A percentile compares a stretch with the other conserved stretches of the same genome.
Evolutionary conservation across 768 basidiomycete species (phyloP).

Genomic region (Pleurotus tuoliensis): DNA sequence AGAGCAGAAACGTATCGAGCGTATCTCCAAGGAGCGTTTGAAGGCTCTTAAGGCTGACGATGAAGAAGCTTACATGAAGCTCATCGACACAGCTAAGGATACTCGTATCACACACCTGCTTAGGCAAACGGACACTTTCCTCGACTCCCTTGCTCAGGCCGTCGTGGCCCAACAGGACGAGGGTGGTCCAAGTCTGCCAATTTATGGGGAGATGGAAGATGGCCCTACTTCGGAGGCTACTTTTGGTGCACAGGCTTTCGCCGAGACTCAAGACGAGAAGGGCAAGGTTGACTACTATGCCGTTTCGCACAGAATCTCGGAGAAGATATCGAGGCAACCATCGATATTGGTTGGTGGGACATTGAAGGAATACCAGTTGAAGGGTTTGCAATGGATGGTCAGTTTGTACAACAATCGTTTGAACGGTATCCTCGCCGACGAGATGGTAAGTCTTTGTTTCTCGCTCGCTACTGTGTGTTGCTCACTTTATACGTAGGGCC

Average conservation of each 20-base stretch:
- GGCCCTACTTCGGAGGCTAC: constrained; percentile 82
- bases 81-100: constrained; percentile 98
- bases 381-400: constrained; percentile 98
- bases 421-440: constrained; percentile 92
- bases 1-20: constrained; percentile 95
- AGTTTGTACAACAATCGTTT: constrained; percentile 94
- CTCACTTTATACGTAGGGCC: constrained; percentile 53
- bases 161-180: constrained; percentile 91
- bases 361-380: constrained; percentile 92
- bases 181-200: constrained; percentile 36
- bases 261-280: constrained; percentile 56
- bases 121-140: constrained; percentile 89
- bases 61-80: constrained; percentile 99
- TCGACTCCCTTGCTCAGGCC: constrained; percentile 92
- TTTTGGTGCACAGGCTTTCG: constrained; percentile 77
- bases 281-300: constrained; percentile 94
- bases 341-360: constrained; percentile 78
- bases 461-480: neutral
- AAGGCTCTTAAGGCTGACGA: constrained; percentile 97
- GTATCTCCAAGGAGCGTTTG: constrained; percentile 95
- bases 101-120: constrained; percentile 97
- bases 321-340: constrained; percentile 77
- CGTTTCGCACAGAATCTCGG: constrained; percentile 88
- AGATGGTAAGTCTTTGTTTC: constrained; percentile 60
- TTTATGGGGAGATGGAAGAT: constrained; percentile 52